A percentile compares a stretch with the other conserved stretches of the same genome.
phyloP scores from a whole-genome alignment of 352 stramenopile genomes.

The Peronosclerospora sorghi region DNA sequence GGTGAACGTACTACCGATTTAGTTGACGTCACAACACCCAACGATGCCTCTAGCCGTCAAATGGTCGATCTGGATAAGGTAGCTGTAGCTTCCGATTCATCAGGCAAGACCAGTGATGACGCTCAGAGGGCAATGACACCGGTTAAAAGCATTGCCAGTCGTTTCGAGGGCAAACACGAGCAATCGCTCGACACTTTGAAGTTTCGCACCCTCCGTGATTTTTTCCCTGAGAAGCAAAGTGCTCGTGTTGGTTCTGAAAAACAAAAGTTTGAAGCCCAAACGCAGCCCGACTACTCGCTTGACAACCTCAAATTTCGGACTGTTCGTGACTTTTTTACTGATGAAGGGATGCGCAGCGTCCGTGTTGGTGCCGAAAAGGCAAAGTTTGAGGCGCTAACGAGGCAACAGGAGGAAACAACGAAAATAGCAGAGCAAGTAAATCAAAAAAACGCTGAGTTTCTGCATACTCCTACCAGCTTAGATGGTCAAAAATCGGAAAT shows the following conservation, averaged over 20 bases:
- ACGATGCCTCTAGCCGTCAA: slow-evolving; percentile 6
- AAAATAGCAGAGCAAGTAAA: slow-evolving; percentile 11
- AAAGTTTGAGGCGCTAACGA: slow-evolving; percentile 7
- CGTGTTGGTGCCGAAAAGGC: slow-evolving; percentile 28
- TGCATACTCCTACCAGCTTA: background rate
- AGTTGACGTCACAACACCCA: slow-evolving; percentile 5
- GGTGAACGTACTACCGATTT: background rate
- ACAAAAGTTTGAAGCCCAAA: slow-evolving; percentile 29
- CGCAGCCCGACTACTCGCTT: slow-evolving; percentile 37
- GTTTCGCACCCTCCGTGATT: slow-evolving; percentile 47
- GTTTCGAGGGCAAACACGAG: slow-evolving; percentile 54
- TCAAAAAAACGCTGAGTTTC: slow-evolving; percentile 4
- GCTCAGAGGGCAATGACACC: slow-evolving; percentile 13
- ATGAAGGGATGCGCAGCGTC: slow-evolving; percentile 23
- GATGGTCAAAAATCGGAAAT: background rate
- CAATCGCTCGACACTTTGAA: slow-evolving; percentile 48
- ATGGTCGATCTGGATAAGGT: slow-evolving; percentile 11
- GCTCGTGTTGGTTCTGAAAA: slow-evolving; percentile 26
- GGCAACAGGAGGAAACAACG: slow-evolving; percentile 15
- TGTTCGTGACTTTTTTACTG: slow-evolving; percentile 40
- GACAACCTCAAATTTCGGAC: slow-evolving; percentile 46
- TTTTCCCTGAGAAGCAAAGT: slow-evolving; percentile 34
- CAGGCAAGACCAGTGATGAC: slow-evolving; percentile 8
- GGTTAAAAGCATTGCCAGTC: slow-evolving; percentile 51
- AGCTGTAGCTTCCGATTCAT: slow-evolving; percentile 4